Base-by-base conservation (phyloP, 768 basidiomycete genomes). In the Coprinopsis strossmayeri region DNA sequence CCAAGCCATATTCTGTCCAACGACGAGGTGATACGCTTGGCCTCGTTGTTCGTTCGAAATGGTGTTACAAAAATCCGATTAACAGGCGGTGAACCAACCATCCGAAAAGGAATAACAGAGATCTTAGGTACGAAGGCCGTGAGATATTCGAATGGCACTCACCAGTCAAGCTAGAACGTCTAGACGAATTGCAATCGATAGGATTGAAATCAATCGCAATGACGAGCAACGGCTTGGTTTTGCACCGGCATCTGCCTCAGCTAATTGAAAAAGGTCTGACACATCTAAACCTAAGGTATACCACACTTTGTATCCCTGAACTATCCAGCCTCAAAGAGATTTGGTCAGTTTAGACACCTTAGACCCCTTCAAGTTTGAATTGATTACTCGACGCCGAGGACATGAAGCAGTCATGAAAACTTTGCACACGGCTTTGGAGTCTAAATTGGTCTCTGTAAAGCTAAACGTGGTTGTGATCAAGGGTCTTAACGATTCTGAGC, bases 41-140 rank as follows among this genome's bases (percentile, higher is more conserved):
- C 87, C 3, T 64, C 72, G 15, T 66, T 94, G 15, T 95, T 94
- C 54, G 89, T 94, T 0, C 72, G 71, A 56, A 79, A 78, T 58
- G 92, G 92, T 3, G 84, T 95, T 26, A 86, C 76, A 24, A 95
- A 95, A 64, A 91, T 95, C 53, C 71, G 91, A 5, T 64, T 95
- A 37, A 94, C 91, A 0, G 91, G 90, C 1, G 90, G 93, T 24
- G 91, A 93, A 58, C 91, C 91, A 1, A 91, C 86, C 0, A 73
- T 94, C 25, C 73, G 92, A 40, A 89, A 82, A 63, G 87, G 82
- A 4, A 71, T 91, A 21, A 66, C 72, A 10, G 77, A 82, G 17
- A 75, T 94, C 46, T 77, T 93, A 34, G 65, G 89, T 87, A 56
- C n/a, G n/a, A n/a, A n/a, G n/a, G n/a, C n/a, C n/a, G n/a, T n/a